These are phyloP conservation scores for Solanum appendiculatum DNA, from an alignment of 257 asterid genomes.

Conservation along the genomic window DNA sequence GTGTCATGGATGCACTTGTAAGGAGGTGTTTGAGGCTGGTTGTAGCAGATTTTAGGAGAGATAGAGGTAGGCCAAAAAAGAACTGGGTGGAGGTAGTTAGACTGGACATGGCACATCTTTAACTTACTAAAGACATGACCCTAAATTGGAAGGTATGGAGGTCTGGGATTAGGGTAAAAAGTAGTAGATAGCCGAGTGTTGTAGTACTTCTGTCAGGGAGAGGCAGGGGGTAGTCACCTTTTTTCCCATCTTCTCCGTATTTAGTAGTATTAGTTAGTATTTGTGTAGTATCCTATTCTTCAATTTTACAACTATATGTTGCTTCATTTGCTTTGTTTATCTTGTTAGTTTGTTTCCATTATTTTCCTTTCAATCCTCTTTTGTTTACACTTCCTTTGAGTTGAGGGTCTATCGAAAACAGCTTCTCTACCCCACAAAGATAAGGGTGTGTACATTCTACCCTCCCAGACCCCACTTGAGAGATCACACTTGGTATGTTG, in stretches of 20 bases:
- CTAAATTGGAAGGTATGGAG: neutral
- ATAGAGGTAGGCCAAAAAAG: neutral
- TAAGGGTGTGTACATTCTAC: neutral
- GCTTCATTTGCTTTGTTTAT: neutral
- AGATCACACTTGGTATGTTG: neutral
- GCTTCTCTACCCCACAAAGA: neutral
- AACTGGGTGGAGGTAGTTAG: neutral
- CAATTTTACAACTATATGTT: neutral
- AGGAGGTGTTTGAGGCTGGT: neutral
- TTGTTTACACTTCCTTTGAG: too few species aligned
- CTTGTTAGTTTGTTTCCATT: neutral
- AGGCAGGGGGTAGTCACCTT: neutral
- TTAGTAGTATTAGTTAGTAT: neutral
- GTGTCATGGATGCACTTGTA: neutral
- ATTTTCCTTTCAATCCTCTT: neutral
- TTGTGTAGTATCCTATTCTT: neutral
- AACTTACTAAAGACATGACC: neutral
- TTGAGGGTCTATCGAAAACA: neutral
- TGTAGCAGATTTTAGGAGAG: neutral
- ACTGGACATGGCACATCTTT: neutral
- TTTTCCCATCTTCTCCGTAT: neutral
- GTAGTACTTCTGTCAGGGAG: neutral
- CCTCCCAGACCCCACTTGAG: neutral
- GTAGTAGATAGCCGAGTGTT: neutral
- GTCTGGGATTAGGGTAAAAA: neutral